Base-by-base conservation (phyloP, 2,329 filamentous ascomycete genomes). In the Tolypocladium guangdongense region DNA sequence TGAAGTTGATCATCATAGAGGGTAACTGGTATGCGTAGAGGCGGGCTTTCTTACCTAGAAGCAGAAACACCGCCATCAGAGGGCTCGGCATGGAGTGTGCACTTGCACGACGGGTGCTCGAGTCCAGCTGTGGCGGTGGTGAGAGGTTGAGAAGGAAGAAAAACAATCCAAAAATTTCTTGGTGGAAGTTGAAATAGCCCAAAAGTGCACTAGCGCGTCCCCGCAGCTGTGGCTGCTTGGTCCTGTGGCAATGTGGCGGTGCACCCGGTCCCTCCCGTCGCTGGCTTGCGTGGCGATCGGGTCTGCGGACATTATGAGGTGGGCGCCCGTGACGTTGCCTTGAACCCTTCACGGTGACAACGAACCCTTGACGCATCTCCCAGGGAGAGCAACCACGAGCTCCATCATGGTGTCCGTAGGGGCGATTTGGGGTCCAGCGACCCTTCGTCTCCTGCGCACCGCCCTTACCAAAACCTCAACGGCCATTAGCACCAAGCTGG, bases 361-460 rank as follows among this genome's bases (percentile, higher is more conserved):
- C 43, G 43, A 58, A 60, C 43, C 55, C 57, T 58, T 54, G 43
- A n/a, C 43, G 18, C 37, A 41, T 32, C 37, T 33, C 27, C 22
- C 22, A 16, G 14, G 24, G 22, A 50, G 35, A 50, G 48, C 48
- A 38, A 20, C 48, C 27, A n/a, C 35, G 7, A 50, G 22, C 27
- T 22, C 27, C 27, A 33, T 32, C 59, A 83, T 83, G 80, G 74
- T 74, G 70, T 75, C 77, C 65, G 66, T 69, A 65, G 77, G 77
- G 73, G 78, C 76, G 69, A 71, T 81, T 66, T 80, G 75, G 78
- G 79, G 74, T 63, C 76, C 78, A 55, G 71, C 73, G 65, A 75
- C 77, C 70, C 68, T 81, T 66, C 77, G 77, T 66, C 68, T 78
- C 61, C 70, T 81, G 62, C 75, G 77, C 64, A 72, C 71, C 60